phyloP scores from a whole-genome alignment of 2,329 filamentous ascomycete species.

The Cercospora sp. region DNA sequence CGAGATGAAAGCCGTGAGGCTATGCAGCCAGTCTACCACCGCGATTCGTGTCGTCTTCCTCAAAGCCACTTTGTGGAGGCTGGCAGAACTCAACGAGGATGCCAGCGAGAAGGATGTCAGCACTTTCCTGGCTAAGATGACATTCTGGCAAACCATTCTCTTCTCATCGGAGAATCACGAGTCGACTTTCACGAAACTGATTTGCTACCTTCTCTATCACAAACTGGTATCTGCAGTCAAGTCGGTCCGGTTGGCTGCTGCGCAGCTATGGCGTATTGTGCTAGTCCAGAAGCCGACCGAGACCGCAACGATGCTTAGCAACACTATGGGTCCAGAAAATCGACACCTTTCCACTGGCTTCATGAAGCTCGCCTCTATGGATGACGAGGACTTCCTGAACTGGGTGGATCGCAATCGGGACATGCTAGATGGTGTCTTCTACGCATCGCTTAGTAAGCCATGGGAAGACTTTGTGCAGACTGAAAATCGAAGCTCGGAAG shows the following conservation, averaged over 20 bases:
- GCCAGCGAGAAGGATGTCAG: conserved; percentile 64
- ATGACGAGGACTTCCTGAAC: conserved; percentile 80
- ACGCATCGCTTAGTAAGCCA: conserved; percentile 72
- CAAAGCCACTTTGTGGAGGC: conserved; percentile 72
- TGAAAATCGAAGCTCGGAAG: conserved; percentile 79
- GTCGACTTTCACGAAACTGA: conserved; percentile 76
- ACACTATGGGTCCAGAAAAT: conserved; percentile 70
- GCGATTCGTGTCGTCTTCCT: conserved; percentile 77
- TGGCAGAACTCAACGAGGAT: conserved; percentile 78
- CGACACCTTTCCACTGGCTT: conserved; percentile 73
- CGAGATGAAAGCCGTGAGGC: conserved; percentile 79
- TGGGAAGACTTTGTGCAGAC: conserved; percentile 86
- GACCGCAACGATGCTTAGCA: conserved; percentile 70
- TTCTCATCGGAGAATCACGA: conserved; percentile 75
- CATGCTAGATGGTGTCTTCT: conserved; percentile 79
- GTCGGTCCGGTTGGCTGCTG: conserved; percentile 71
- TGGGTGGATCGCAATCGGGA: conserved; percentile 85
- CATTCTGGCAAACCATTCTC: conserved; percentile 94
- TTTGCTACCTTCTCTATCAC: conserved; percentile 91
- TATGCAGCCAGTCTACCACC: conserved; percentile 80
- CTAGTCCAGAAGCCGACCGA: conserved; percentile 91
- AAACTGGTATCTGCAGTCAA: conserved; percentile 74
- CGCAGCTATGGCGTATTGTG: conserved; percentile 85
- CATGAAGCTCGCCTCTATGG: conserved; percentile 79
- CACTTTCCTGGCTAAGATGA: conserved; percentile 77